Conservation (phyloP, 805 yeast genomes). For the Saturnispora galanensis region DNA sequence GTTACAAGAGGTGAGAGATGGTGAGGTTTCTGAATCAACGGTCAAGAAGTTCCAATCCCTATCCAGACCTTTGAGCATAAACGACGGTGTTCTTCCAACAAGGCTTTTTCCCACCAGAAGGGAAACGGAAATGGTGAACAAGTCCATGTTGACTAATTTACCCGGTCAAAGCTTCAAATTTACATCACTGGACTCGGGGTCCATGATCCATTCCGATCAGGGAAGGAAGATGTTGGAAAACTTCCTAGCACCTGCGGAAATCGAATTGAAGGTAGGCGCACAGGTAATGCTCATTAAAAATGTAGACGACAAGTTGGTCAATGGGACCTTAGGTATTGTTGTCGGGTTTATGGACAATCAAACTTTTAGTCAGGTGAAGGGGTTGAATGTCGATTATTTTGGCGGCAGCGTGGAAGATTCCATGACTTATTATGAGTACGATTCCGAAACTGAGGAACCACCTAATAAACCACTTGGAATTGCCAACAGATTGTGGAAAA, state of each 20-base stretch:
- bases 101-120: conserved; percentile 62
- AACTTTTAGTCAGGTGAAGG: conserved; percentile 25
- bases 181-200: conserved; percentile 48
- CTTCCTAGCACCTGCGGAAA: conserved; percentile 50
- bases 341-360: conserved; percentile 36
- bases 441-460: conserved; percentile 5
- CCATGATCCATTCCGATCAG: conserved; percentile 29
- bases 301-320: conserved; percentile 60
- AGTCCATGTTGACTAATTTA: conserved; percentile 35
- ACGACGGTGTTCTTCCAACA: conserved; percentile 60
- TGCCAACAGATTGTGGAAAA: conserved; percentile 5
- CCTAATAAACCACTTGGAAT: background rate
- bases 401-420: background rate
- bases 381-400: conserved; percentile 5
- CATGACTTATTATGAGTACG: conserved; percentile 5
- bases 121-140: conserved; percentile 65
- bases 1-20: conserved; percentile 68
- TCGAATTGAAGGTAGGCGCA: conserved; percentile 57
- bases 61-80: conserved; percentile 38
- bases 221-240: conserved; percentile 39
- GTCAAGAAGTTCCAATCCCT: conserved; percentile 40
- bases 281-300: conserved; percentile 81
- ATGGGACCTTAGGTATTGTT: conserved; percentile 69
- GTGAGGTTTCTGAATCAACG: conserved; percentile 41
- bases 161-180: conserved; percentile 36